phyloP scores from a whole-genome alignment of 2,329 filamentous ascomycete genomes.

The Penicillium sp. region DNA sequence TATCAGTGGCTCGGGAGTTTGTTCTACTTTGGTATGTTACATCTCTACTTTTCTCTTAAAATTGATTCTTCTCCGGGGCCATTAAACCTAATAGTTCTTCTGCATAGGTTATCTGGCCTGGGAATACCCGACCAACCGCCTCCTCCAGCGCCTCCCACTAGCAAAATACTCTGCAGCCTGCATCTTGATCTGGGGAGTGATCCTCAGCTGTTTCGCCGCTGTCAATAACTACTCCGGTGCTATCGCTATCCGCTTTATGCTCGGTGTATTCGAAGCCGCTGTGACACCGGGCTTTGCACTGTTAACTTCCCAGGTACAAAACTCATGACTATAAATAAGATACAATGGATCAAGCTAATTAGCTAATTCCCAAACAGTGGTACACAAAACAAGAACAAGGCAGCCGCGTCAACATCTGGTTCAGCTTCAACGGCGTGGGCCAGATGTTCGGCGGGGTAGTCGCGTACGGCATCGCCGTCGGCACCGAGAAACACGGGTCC shows the following conservation, averaged over 20 bases:
- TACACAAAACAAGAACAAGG: conserved; percentile 71
- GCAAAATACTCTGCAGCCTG: conserved; percentile 67
- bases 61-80: background rate
- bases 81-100: background rate
- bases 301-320: conserved; percentile 56
- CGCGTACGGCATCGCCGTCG: conserved; percentile 63
- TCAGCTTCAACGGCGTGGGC: conserved; percentile 64
- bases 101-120: conserved; percentile 51
- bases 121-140: conserved; percentile 66
- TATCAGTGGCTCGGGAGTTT: conserved; percentile 56
- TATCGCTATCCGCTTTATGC: conserved; percentile 65
- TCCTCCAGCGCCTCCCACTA: conserved; percentile 64
- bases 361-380: conserved; percentile 51
- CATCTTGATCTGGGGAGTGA: conserved; percentile 63
- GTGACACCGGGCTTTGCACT: conserved; percentile 69
- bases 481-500: conserved; percentile 55
- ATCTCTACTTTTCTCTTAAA: background rate
- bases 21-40: conserved; percentile 50
- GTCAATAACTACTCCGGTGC: conserved; percentile 61
- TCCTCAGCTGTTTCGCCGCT: conserved; percentile 63
- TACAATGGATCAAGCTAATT: background rate
- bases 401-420: conserved; percentile 64
- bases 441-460: conserved; percentile 64
- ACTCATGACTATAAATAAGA: no score
- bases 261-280: conserved; percentile 67